Conservation (phyloP, 371 early-diverging fungal genomes). For the Massospora cicadina region DNA sequence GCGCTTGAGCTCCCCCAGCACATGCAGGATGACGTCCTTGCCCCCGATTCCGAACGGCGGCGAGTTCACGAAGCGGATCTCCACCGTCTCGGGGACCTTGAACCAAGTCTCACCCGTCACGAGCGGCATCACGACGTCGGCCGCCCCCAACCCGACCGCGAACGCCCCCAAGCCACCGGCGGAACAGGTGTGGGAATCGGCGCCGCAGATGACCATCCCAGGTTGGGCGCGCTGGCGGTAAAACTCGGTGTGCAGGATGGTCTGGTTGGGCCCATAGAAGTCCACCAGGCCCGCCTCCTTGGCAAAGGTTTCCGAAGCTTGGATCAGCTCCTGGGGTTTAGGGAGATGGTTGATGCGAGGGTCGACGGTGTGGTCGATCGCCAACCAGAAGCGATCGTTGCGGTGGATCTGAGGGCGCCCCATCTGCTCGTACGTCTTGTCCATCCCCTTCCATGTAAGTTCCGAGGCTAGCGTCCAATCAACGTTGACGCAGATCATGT, state of each 20-base stretch:
- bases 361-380: conserved; percentile 60
- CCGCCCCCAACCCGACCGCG: conserved; percentile 63
- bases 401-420: conserved; percentile 49
- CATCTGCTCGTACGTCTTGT: conserved; percentile 59
- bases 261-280: conserved; percentile 53
- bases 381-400: conserved; percentile 67
- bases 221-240: conserved; percentile 66
- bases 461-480: conserved; percentile 69
- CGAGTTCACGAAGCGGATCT: conserved; percentile 44
- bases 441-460: conserved; percentile 70
- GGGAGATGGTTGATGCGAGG: conserved; percentile 47
- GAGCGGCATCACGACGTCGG: conserved; percentile 63
- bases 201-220: conserved; percentile 58
- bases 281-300: conserved; percentile 49
- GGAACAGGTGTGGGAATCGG: conserved; percentile 66
- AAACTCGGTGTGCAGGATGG: conserved; percentile 65
- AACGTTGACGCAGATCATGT: conserved; percentile 59
- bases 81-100: conserved; percentile 56
- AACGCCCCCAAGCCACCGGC: conserved; percentile 55
- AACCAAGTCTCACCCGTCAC: conserved; percentile 70
- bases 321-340: conserved; percentile 44
- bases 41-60: conserved; percentile 63
- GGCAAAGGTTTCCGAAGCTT: conserved; percentile 42
- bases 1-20: conserved; percentile 57
- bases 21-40: conserved; percentile 55